Percentiles rank a stretch among this genome's conserved stretches.
Evolutionary conservation across 441 rosid genomes (phyloP).

Genomic region (Adansonia grandidieri): DNA sequence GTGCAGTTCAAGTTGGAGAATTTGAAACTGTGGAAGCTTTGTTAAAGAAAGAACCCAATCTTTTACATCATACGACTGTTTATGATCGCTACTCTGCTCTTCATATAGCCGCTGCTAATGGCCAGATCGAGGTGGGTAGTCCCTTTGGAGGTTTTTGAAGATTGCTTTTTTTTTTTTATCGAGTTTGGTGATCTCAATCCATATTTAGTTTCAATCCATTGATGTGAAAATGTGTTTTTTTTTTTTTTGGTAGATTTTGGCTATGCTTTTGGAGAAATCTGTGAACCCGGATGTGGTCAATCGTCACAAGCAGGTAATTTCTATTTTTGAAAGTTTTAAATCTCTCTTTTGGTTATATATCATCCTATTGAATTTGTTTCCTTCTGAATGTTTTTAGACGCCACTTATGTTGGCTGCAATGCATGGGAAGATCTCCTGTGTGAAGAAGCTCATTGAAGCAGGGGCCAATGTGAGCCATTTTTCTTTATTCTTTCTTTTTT

Average conservation of each 20-base stretch:
- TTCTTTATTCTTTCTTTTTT: not conserved
- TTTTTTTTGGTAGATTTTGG: constrained; percentile 59
- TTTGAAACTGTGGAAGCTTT: constrained; percentile 46
- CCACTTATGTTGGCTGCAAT: constrained; percentile 97
- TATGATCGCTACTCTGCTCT: constrained; percentile 84
- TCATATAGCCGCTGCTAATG: constrained; percentile 94
- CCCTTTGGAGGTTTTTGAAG: constrained; percentile 1
- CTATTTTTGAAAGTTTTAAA: constrained; percentile 19
- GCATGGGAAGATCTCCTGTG: constrained; percentile 79
- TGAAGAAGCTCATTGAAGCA: constrained; percentile 80
- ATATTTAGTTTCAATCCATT: not conserved
- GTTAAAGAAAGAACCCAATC: constrained; percentile 56
- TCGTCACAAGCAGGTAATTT: constrained; percentile 84
- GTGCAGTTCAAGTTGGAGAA: constrained; percentile 76
- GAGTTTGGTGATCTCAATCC: constrained; percentile 12
- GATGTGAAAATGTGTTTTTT: not conserved
- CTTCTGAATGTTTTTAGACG: constrained; percentile 54
- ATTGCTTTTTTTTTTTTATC: constrained; percentile 15
- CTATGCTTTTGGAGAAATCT: constrained; percentile 69
- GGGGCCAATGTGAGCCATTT: constrained; percentile 80
- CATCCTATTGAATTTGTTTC: constrained; percentile 17
- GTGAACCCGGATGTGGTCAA: constrained; percentile 79
- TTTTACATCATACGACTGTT: constrained; percentile 53
- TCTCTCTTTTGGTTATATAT: constrained; percentile 7
- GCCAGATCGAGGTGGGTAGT: constrained; percentile 83